phyloP scores from a whole-genome alignment of 371 early-diverging fungal species.

The Mortierella sp. region DNA sequence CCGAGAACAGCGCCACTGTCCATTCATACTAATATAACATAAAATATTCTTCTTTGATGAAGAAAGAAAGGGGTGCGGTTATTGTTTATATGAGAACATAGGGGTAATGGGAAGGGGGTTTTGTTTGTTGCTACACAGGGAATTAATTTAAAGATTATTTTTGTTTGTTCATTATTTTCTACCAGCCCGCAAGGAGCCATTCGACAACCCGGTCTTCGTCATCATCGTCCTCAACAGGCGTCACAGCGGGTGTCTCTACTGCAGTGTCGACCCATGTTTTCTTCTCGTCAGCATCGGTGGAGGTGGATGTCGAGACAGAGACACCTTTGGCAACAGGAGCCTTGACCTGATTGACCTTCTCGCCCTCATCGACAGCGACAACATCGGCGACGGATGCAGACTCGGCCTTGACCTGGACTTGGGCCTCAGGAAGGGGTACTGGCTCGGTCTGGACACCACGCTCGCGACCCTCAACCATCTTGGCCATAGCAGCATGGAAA shows the following conservation, averaged over 20 bases:
- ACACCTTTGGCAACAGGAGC: neutral
- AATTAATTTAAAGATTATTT: neutral
- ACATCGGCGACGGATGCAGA: neutral
- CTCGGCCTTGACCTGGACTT: conserved; percentile 1
- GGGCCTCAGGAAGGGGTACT: conserved; percentile 20
- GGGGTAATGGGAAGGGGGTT: neutral
- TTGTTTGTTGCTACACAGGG: neutral
- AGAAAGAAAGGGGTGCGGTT: too few relatives aligned
- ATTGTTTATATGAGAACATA: neutral
- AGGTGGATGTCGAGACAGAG: conserved; percentile 30
- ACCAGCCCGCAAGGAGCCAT: conserved; percentile 53
- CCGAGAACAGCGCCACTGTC: too few relatives aligned
- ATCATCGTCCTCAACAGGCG: conserved; percentile 42
- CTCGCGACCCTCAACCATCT: conserved; percentile 58
- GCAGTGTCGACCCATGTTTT: conserved; percentile 32
- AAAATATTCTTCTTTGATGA: too few relatives aligned
- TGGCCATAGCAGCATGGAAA: conserved; percentile 58
- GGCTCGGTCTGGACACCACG: conserved; percentile 57
- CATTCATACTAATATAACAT: too few relatives aligned
- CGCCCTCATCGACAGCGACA: conserved; percentile 6
- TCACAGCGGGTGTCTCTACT: neutral
- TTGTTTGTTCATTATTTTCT: conserved; percentile 9
- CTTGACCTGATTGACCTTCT: neutral
- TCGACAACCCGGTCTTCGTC: conserved; percentile 58
- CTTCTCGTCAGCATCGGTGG: conserved; percentile 26